phyloP scores from a whole-genome alignment of 345 rosid genomes.

The Viola odorata region DNA sequence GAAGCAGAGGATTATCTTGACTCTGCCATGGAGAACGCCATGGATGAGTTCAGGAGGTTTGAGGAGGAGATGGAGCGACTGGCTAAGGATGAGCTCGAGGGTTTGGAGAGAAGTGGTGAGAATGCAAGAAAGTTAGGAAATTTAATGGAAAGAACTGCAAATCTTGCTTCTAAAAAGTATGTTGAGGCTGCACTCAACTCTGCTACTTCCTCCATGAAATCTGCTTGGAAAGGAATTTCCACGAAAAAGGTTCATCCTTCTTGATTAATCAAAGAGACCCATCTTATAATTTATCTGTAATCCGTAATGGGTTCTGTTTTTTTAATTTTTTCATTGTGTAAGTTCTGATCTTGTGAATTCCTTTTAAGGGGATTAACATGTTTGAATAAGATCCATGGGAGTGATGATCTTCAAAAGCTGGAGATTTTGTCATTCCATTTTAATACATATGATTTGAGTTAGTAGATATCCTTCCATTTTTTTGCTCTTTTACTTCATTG shows the following conservation, averaged over 20 bases:
- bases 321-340: neutral
- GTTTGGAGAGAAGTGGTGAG: slow-evolving; percentile 51
- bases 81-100: slow-evolving; percentile 32
- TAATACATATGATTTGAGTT: too few species aligned
- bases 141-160: slow-evolving; percentile 54
- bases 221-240: slow-evolving; percentile 62
- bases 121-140: slow-evolving; percentile 57
- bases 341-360: too few species aligned
- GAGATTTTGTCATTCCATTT: too few species aligned
- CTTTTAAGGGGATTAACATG: too few species aligned
- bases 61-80: slow-evolving; percentile 68
- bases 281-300: neutral
- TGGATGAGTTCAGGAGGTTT: slow-evolving; percentile 63
- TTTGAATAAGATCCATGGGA: too few species aligned
- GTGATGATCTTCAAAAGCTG: too few species aligned
- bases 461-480: too few species aligned
- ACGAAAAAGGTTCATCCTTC: slow-evolving; percentile 75
- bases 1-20: slow-evolving; percentile 61
- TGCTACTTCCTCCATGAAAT: slow-evolving; percentile 77
- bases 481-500: too few species aligned
- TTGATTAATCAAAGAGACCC: slow-evolving; percentile 8
- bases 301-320: neutral
- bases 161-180: slow-evolving; percentile 55
- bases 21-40: slow-evolving; percentile 65
- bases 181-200: slow-evolving; percentile 71